phyloP scores from a whole-genome alignment of 768 basidiomycete genomes.

The Serendipita sp. region DNA sequence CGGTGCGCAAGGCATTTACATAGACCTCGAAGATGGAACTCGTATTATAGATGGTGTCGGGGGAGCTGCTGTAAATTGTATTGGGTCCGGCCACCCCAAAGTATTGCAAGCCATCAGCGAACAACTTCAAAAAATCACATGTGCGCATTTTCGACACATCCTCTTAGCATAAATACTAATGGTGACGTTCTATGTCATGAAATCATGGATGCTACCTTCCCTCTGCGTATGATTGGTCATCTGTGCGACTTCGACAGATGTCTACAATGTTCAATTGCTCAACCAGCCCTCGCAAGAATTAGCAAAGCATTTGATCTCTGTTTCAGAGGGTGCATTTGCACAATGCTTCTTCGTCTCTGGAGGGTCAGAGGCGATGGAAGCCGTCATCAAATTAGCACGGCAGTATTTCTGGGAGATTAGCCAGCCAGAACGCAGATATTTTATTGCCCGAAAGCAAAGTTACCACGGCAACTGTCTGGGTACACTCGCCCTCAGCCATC shows the following conservation, averaged over 20 bases:
- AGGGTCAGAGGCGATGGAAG: slow-evolving; percentile 82
- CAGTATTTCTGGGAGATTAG: slow-evolving; percentile 58
- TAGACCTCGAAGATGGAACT: slow-evolving; percentile 52
- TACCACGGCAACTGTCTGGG: slow-evolving; percentile 76
- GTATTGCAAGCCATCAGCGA: slow-evolving; percentile 62
- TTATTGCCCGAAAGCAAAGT: slow-evolving; percentile 60
- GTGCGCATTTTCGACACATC: slow-evolving; percentile 25
- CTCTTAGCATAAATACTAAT: background rate
- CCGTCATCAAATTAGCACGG: slow-evolving; percentile 62
- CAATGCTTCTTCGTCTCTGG: slow-evolving; percentile 57
- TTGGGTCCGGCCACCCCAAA: slow-evolving; percentile 58
- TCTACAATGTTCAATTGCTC: slow-evolving; percentile 73
- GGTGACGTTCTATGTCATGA: background rate
- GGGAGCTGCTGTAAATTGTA: slow-evolving; percentile 67
- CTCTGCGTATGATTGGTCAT: background rate
- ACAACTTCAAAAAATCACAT: slow-evolving; percentile 61
- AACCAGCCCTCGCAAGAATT: slow-evolving; percentile 69
- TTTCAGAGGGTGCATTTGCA: slow-evolving; percentile 58
- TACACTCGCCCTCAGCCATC: slow-evolving; percentile 49
- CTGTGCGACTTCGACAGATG: slow-evolving; percentile 33
- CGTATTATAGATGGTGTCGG: slow-evolving; percentile 65
- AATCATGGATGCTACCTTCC: background rate
- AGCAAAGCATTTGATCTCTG: slow-evolving; percentile 45
- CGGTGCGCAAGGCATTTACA: slow-evolving; percentile 48
- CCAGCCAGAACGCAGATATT: slow-evolving; percentile 55